Evolutionary conservation across 2,329 filamentous ascomycete species (phyloP), one percentile per base, ranked within the genome.

Genomic region (Coniochaeta ligniaria): DNA sequence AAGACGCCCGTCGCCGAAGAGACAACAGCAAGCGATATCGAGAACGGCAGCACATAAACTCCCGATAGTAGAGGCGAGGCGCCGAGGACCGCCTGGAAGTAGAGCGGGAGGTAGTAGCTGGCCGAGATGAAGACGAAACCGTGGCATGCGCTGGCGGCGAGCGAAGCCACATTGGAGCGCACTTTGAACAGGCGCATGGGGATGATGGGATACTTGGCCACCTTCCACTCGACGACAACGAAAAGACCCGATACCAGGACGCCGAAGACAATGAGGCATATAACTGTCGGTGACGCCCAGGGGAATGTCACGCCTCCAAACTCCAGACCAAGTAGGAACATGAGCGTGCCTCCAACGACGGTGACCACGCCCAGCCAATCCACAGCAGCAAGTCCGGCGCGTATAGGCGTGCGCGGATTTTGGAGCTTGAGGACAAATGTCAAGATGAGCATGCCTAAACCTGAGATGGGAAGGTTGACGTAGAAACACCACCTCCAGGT

Each of bases 101-200:
- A 92, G 0, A 92, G 78, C 0, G 90, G 90, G 28, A 92, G 76
- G 67, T 89, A 92, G 72, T 90, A 92, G 57, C 85, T 83, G 1
- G 79, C 79, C 0, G 81, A 83, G 45, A 89, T 87, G 71, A 88
- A 89, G 36, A 85, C 81, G 67, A 86, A 76, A 0, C 74, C 75
- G 62, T 83, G 79, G 60, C 76, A 74, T 58, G 79, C 76, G 41
- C 70, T 73, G 2, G 80, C 72, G 3, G 64, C 66, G n/a, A 88
- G 78, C 4, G 79, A 76, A 0, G 86, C 86, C 12, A 84, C 69
- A 60, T 84, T 87, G 1, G 85, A 83, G 35, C 73, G 67, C 17
- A 77, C 74, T 1, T 72, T 73, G 72, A 91, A 89, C 0, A 91
- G 74, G 2, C 76, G 76, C 60, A 90, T 73, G 0, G 88, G 89